Evolutionary conservation across 192 early-diverging fungal genomes (phyloP).

Genomic region (Paraglomus occultum): DNA sequence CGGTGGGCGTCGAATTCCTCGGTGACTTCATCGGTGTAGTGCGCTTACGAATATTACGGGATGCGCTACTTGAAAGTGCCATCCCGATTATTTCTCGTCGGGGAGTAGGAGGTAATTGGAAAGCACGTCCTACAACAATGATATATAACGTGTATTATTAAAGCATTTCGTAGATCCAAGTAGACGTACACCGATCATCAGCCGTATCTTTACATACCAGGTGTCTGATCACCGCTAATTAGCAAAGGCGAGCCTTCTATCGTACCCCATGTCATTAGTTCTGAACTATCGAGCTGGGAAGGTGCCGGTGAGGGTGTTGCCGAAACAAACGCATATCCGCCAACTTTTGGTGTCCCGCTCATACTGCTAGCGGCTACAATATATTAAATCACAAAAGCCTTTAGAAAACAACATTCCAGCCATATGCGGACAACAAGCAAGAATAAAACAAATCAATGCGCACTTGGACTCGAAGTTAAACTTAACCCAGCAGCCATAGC

Average conservation of each 20-base stretch:
- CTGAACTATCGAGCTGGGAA: conserved; percentile 60
- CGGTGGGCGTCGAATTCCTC: conserved; percentile 30
- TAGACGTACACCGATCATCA: not conserved
- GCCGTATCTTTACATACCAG: conserved; percentile 27
- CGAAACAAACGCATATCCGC: conserved; percentile 63
- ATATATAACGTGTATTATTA: conserved; percentile 38
- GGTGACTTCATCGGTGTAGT: conserved; percentile 32
- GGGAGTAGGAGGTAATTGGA: conserved; percentile 60
- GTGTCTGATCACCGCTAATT: conserved; percentile 51
- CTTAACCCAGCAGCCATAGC: conserved; percentile 6
- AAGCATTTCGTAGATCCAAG: not conserved
- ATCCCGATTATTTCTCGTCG: conserved; percentile 63
- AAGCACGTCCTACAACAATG: conserved; percentile 39
- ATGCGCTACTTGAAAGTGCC: conserved; percentile 61
- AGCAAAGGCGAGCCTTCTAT: conserved; percentile 79
- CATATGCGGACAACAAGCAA: not conserved
- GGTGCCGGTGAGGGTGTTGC: conserved; percentile 66
- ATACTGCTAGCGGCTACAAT: conserved; percentile 28
- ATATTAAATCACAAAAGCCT: conserved; percentile 45
- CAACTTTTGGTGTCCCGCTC: conserved; percentile 55
- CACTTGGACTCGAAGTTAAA: not conserved
- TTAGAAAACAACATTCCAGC: conserved; percentile 2
- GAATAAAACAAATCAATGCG: not conserved
- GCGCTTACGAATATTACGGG: conserved; percentile 46
- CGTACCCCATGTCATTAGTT: conserved; percentile 83